Evolutionary conservation across 75 land plant species (phyloP), one percentile per base, ranked within the genome.

Genomic region (Isoetes taiwanensis): DNA sequence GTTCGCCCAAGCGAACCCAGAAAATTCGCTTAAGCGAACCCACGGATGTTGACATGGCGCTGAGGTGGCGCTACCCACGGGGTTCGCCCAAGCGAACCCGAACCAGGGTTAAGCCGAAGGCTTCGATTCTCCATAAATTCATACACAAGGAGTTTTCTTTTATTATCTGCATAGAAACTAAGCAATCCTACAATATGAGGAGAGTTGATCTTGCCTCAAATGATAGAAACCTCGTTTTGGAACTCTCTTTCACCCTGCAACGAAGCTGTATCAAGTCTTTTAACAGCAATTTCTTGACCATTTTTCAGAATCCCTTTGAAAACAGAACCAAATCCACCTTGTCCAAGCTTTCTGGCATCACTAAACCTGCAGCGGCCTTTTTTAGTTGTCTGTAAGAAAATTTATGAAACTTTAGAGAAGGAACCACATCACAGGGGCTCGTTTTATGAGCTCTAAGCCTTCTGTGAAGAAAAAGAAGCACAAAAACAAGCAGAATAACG

Each of bases 161-260:
- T 46, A 4, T 19, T 8, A 6, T 46, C 50, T 23, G 50, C 50
- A 23, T 23, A 46, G 16, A 46, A 46, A 4, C 50, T 23, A 4
- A 46, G 16, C 50, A 46, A 16, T 19, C 50, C 50, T 23, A 46
- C 50, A 5, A 6, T 4, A 4, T 6, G 23, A 16, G 50, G 16
- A 23, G 50, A 16, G 4, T 19, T 46, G 64, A 95, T 81, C 65
- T 83, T 82, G 50, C 50, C 25, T 8, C 50, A 16, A 6, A 46
- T 19, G 16, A 46, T 46, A 5, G 50, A 46, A 6, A 46, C 21
- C 50, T 46, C 50, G 50, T 46, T 46, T 23, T 19, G 16, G 50
- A 46, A 46, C 50, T 46, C 50, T 19, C 50, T 19, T 23, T 46
- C 50, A n/a, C 50, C 50, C 19, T 46, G 50, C 12, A 46, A n/a